These are phyloP conservation scores for Penicillium sp. DNA, from an alignment of 2,329 filamentous ascomycete genomes.

Conservation along the genomic window DNA sequence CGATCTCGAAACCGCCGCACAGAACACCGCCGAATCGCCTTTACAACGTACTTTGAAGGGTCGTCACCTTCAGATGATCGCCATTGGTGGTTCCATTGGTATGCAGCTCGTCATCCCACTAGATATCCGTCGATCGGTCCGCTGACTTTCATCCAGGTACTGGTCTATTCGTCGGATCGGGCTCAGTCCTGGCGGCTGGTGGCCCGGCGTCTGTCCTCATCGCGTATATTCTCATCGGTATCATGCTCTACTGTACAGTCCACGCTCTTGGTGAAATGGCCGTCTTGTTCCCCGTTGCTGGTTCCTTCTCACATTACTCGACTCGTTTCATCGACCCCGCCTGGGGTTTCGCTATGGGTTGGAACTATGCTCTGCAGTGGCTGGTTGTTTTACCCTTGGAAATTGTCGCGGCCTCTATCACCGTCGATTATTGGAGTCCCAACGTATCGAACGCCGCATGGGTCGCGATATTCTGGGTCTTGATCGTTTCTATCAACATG, in stretches of 20 bases:
- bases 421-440: slow-evolving; percentile 75
- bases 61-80: slow-evolving; percentile 94
- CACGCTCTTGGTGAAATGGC: slow-evolving; percentile 90
- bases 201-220: slow-evolving; percentile 76
- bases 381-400: slow-evolving; percentile 78
- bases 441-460: slow-evolving; percentile 68
- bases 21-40: slow-evolving; percentile 67
- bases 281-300: slow-evolving; percentile 84
- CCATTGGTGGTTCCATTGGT: slow-evolving; percentile 89
- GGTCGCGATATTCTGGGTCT: slow-evolving; percentile 74
- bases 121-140: background rate
- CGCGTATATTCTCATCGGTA: slow-evolving; percentile 74
- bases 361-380: slow-evolving; percentile 93
- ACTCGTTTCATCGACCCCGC: slow-evolving; percentile 90
- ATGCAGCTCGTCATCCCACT: slow-evolving; percentile 16
- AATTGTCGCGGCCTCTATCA: slow-evolving; percentile 82
- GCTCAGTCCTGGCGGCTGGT: slow-evolving; percentile 65
- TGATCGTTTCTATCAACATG: slow-evolving; percentile 79
- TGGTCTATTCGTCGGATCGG: slow-evolving; percentile 83
- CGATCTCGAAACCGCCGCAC: slow-evolving; percentile 61
- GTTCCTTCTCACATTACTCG: slow-evolving; percentile 88
- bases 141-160: slow-evolving; percentile 54
- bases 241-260: slow-evolving; percentile 88
- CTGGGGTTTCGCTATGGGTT: slow-evolving; percentile 94
- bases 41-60: slow-evolving; percentile 76